Conservation (phyloP, 306 rosid genomes). For the Cucurbita pepo region DNA sequence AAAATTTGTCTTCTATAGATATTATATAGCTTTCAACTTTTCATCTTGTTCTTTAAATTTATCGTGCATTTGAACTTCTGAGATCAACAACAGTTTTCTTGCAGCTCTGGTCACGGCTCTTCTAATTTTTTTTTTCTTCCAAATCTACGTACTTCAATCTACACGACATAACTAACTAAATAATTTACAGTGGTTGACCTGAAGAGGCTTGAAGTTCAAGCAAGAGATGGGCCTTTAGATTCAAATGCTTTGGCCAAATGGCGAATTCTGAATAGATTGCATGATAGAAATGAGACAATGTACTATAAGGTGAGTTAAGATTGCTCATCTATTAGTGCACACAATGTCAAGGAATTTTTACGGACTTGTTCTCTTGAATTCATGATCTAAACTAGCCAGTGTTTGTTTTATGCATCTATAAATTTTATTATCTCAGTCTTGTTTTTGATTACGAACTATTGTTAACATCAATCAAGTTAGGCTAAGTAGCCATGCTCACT, state of each 20-base stretch:
- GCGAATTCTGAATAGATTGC: conserved; percentile 95
- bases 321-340: neutral
- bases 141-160: neutral
- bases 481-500: neutral
- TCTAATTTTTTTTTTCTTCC: neutral
- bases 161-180: neutral
- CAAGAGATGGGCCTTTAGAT: conserved; percentile 97
- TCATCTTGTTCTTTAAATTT: neutral
- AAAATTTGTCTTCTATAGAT: neutral
- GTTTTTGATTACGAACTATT: neutral
- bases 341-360: neutral
- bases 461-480: neutral
- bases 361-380: neutral
- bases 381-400: neutral
- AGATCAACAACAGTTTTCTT: neutral
- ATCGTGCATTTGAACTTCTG: neutral
- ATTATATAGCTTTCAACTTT: neutral
- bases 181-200: conserved; percentile 62
- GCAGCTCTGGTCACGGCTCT: neutral
- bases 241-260: conserved; percentile 93
- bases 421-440: neutral
- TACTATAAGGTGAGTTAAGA: conserved; percentile 61
- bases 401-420: neutral
- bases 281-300: conserved; percentile 97
- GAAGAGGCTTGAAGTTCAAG: conserved; percentile 85